Percentiles rank a stretch among this genome's conserved stretches.
These are phyloP conservation scores for Fusarium anthophilum DNA, from an alignment of 2,329 filamentous ascomycete species.

Conservation along the genomic window DNA sequence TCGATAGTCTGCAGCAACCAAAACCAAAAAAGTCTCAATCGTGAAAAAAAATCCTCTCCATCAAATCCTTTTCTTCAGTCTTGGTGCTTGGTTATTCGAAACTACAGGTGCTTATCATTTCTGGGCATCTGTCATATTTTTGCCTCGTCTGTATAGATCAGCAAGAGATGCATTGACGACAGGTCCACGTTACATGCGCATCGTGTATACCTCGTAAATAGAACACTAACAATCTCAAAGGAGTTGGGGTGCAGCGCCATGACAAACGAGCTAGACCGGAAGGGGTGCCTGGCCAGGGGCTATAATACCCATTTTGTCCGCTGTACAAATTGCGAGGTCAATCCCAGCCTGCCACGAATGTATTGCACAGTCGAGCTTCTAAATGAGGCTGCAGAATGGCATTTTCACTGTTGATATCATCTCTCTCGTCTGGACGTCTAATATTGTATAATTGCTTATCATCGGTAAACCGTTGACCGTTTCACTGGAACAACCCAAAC, in stretches of 20 bases:
- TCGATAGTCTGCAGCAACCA: not conserved
- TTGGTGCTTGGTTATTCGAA: not conserved
- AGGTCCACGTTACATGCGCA: conserved; percentile 12
- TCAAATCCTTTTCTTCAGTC: not conserved
- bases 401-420: not conserved
- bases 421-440: not conserved
- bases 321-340: not conserved
- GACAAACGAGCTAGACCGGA: conserved; percentile 9
- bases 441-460: not conserved
- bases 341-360: not conserved
- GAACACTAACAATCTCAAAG: conserved; percentile 22
- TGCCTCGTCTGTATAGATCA: conserved; percentile 21
- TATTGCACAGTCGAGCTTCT: not conserved
- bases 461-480: not conserved
- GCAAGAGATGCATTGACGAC: conserved; percentile 3
- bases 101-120: conserved; percentile 6
- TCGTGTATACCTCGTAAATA: conserved; percentile 25
- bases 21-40: not conserved
- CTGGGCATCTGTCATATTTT: conserved; percentile 28
- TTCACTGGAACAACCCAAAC: not conserved
- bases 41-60: not conserved
- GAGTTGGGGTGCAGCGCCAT: conserved; percentile 17
- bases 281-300: not conserved
- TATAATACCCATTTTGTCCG: not conserved
- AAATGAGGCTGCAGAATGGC: not conserved